Conservation (phyloP, 768 basidiomycete species). For the Tylopilus intermedius region DNA sequence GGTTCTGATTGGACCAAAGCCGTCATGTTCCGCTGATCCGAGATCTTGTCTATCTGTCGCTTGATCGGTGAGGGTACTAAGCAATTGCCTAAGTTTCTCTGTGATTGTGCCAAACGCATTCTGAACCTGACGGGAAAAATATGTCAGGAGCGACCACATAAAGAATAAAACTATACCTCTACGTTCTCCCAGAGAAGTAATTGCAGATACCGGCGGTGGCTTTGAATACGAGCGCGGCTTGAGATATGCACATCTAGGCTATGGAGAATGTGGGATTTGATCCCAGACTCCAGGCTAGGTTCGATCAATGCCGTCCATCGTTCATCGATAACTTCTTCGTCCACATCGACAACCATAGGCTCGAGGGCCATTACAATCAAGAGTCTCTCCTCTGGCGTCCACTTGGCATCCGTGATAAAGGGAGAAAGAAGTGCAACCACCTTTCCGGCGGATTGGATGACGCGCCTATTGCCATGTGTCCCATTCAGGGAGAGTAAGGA, state of each 20-base stretch:
- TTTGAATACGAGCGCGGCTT: slow-evolving; percentile 4
- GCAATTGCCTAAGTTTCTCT: slow-evolving; percentile 35
- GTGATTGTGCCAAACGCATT: slow-evolving; percentile 36
- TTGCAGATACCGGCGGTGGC: slow-evolving; percentile 42
- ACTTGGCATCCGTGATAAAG: slow-evolving; percentile 36
- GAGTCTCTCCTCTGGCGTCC: slow-evolving; percentile 61
- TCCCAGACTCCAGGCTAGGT: slow-evolving; percentile 51
- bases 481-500: slow-evolving; percentile 62
- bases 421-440: slow-evolving; percentile 41
- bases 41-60: slow-evolving; percentile 13
- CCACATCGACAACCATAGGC: slow-evolving; percentile 48
- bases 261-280: slow-evolving; percentile 51
- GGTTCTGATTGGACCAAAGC: slow-evolving; percentile 51
- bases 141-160: neutral
- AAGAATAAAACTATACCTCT: slow-evolving; percentile 48
- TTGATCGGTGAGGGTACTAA: slow-evolving; percentile 34
- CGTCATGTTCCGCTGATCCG: slow-evolving; percentile 47
- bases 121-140: slow-evolving; percentile 44
- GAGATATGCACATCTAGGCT: slow-evolving; percentile 23
- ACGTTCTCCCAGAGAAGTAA: slow-evolving; percentile 59
- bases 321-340: slow-evolving; percentile 23
- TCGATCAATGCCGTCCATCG: slow-evolving; percentile 46
- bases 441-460: slow-evolving; percentile 61
- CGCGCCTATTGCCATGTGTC: slow-evolving; percentile 50
- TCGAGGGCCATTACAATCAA: slow-evolving; percentile 63